Percentiles rank a stretch among this genome's conserved stretches.
Evolutionary conservation across 2,329 filamentous ascomycete species (phyloP).

Genomic region (Saccharata proteae): DNA sequence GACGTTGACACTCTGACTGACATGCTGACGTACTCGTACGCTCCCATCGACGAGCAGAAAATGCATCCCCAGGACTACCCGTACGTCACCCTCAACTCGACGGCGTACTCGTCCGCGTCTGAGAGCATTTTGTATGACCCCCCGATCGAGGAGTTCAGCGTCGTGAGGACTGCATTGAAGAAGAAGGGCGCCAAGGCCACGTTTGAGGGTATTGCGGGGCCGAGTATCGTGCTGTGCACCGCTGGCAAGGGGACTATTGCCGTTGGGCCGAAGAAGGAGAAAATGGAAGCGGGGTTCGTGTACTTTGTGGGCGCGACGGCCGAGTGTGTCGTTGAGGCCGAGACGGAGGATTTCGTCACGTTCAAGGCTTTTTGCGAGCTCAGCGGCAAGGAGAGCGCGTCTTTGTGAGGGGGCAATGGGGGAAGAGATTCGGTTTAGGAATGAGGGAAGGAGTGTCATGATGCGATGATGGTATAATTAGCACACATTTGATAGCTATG

Average conservation of each 20-base stretch:
- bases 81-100: conserved; percentile 70
- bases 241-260: conserved; percentile 69
- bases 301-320: conserved; percentile 72
- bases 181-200: conserved; percentile 64
- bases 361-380: conserved; percentile 95
- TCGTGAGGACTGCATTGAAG: conserved; percentile 68
- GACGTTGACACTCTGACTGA: conserved; percentile 78
- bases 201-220: conserved; percentile 76
- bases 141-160: conserved; percentile 91
- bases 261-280: conserved; percentile 69
- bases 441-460: not conserved
- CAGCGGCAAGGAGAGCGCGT: conserved; percentile 29
- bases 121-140: conserved; percentile 74
- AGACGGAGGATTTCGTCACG: conserved; percentile 48
- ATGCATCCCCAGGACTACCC: conserved; percentile 78
- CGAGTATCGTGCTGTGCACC: conserved; percentile 88
- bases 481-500: too few relatives aligned
- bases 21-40: conserved; percentile 92
- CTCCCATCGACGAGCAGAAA: conserved; percentile 89
- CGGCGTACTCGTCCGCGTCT: conserved; percentile 67
- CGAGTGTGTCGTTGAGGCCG: conserved; percentile 65
- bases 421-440: not conserved
- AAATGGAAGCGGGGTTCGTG: conserved; percentile 41
- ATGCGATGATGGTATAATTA: too few relatives aligned
- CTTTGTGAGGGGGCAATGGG: too few relatives aligned